Evolutionary conservation across 1,139 yeast species (phyloP), one percentile per base, ranked within the genome.

Genomic region (Geotrichum australiense): DNA sequence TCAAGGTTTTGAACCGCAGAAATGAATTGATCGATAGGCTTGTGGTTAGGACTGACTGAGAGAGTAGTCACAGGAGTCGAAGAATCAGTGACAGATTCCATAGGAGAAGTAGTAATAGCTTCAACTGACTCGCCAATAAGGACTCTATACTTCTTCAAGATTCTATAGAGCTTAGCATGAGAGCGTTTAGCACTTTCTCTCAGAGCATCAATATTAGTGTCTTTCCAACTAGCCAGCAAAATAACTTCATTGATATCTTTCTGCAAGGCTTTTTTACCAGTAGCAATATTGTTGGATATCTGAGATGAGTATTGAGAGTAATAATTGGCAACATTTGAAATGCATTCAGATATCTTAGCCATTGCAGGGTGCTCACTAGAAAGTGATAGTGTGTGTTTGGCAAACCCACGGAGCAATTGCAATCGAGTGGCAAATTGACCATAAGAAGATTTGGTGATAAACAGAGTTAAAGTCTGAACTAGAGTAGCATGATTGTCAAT

Each of bases 221-320:
- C 99, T 55, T 89, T 87, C 97, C 98, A 93, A 57, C 96, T 84
- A 1, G 97, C 96, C 23, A 93, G 69, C 39, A 86, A 65, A 38
- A 91, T 86, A 4, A 87, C 80, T 47, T 93, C 98, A 34, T 77
- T 71, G 20, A 91, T 74, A 42, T 86, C 91, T 56, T 87, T 89
- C 48, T 80, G 87, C 30, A 91, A 64, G 5, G 64, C 62, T 52
- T 71, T 74, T 56, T 72, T 76, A 1, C 71, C 70, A 1, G 60
- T 58, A 0, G 53, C 55, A 20, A 87, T 61, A 14, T 66, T 63
- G 0, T 71, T 73, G 2, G 61, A 58, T 15, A 89, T 65, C 3
- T 62, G 57, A 0, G 73, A 66, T 5, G 58, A 44, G 54, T 83
- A 91, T 55, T 83, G 95, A 22, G 66, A 66, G 58, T 82, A 89